Evolutionary conservation across 768 basidiomycete genomes (phyloP).

Genomic region (Boletus vinaceobasis): DNA sequence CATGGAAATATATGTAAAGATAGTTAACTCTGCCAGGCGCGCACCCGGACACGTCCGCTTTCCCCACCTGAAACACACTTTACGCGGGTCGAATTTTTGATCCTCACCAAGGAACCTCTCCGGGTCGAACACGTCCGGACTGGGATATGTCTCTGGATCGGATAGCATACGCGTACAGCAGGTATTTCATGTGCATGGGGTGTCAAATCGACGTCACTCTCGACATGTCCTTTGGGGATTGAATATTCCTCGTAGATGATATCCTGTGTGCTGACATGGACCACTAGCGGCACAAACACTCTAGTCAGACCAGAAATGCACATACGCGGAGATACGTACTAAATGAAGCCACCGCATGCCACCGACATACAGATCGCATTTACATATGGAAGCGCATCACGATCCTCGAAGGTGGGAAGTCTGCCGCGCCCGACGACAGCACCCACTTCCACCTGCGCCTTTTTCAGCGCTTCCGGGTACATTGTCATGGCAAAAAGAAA

Average conservation of each 20-base stretch:
- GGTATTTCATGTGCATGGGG: too few species aligned
- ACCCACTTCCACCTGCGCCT: slow-evolving; percentile 14
- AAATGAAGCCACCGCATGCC: background rate
- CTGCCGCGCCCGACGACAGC: slow-evolving; percentile 6
- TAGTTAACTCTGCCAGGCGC: slow-evolving; percentile 2
- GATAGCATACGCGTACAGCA: too few species aligned
- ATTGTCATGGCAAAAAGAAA: slow-evolving; percentile 24
- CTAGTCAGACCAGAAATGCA: background rate
- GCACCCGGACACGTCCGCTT: slow-evolving; percentile 9
- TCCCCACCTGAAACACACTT: slow-evolving; percentile 17
- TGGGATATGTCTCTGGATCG: too few species aligned
- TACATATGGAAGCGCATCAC: slow-evolving; percentile 15
- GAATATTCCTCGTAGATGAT: too few species aligned
- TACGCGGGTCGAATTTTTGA: slow-evolving; percentile 6
- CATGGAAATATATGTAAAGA: slow-evolving; percentile 4
- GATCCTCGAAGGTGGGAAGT: slow-evolving; percentile 11
- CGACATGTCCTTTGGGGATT: too few species aligned
- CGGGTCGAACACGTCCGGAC: too few species aligned
- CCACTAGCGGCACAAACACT: too few species aligned
- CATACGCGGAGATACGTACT: background rate
- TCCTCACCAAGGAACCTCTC: too few species aligned
- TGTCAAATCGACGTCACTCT: too few species aligned
- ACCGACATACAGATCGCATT: slow-evolving; percentile 11
- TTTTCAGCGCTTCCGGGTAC: too few species aligned
- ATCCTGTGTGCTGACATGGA: too few species aligned